Evolutionary conservation across 148 eudicot species (phyloP), one percentile per base, ranked within the genome.

Genomic region (Chenopodium suecicum): DNA sequence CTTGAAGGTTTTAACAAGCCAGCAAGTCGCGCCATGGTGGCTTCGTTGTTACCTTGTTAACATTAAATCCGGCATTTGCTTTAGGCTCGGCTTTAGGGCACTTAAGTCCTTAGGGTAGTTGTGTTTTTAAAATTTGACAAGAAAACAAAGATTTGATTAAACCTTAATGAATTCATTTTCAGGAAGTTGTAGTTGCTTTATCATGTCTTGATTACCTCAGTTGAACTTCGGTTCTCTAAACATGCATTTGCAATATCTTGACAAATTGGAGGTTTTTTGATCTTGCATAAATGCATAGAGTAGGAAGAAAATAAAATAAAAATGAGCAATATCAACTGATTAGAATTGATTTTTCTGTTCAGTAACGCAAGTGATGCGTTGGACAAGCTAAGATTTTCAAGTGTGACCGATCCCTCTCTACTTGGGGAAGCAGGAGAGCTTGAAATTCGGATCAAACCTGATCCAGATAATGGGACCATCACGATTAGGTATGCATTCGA

Each of bases 291-390:
- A 9, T 70, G 46, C 73, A 3, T 64, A 20, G 78, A 9, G 56
- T 19, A n/a, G 70, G 29, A 62, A 69, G 19, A 13, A 50, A 1
- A 52, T 9, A 65, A 60, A 47, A 34, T 31, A 34, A 34, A 4
- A 41, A 5, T 6, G 44, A 8, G 23, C 2, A 31, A 13, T 29
- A 2, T 44, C 16, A 22, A 37, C 31, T 78, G 78, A 82, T 82
- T 69, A 19, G 27, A 29, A 54, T 3, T 9, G 75, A 37, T 80
- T 84, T 50, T 77, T 75, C 47, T 75, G 41, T 77, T 75, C 92
- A 96, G 99, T 84, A 96, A 96, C 85, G 99, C 99, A 65, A 96
- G 99, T 87, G 99, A 96, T 90, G 99, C 99, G 8, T 88, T 96
- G 72, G 99, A 96, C 87, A 96, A 96, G 83, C 85, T 96, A 89